phyloP scores from a whole-genome alignment of 2,329 filamentous ascomycete genomes.

The Xylariaceae sp. region DNA sequence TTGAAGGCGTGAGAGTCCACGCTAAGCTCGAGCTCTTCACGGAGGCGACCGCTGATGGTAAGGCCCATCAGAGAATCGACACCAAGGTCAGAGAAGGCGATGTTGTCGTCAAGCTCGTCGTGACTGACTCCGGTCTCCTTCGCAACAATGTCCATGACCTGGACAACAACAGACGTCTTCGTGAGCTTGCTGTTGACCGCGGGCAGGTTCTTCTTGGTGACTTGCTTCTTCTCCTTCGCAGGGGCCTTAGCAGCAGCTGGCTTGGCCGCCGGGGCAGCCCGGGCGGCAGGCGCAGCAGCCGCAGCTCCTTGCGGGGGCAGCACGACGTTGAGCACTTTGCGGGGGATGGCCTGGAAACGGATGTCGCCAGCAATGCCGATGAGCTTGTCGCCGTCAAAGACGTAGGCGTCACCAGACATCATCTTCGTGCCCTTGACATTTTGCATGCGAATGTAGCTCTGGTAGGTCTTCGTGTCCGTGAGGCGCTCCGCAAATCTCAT shows the following conservation, averaged over 20 bases:
- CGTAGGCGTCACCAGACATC: slow-evolving; percentile 45
- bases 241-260: slow-evolving; percentile 28
- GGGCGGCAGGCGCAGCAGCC: slow-evolving; percentile 28
- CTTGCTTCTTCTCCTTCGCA: slow-evolving; percentile 34
- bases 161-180: slow-evolving; percentile 33
- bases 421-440: slow-evolving; percentile 42
- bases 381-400: slow-evolving; percentile 44
- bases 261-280: slow-evolving; percentile 26
- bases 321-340: slow-evolving; percentile 58
- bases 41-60: slow-evolving; percentile 48
- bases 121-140: slow-evolving; percentile 48
- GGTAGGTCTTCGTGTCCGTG: slow-evolving; percentile 39
- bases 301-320: slow-evolving; percentile 51
- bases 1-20: slow-evolving; percentile 46
- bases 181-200: slow-evolving; percentile 44
- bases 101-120: slow-evolving; percentile 49
- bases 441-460: slow-evolving; percentile 52
- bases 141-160: slow-evolving; percentile 46
- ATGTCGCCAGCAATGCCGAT: slow-evolving; percentile 46
- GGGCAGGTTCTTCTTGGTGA: slow-evolving; percentile 38
- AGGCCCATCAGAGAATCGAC: slow-evolving; percentile 56
- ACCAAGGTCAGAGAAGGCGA: slow-evolving; percentile 49
- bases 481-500: slow-evolving; percentile 43
- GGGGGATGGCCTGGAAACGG: slow-evolving; percentile 61
- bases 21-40: slow-evolving; percentile 50